Evolutionary conservation across 2,329 filamentous ascomycete genomes (phyloP).

Genomic region (Daldinia sp.): DNA sequence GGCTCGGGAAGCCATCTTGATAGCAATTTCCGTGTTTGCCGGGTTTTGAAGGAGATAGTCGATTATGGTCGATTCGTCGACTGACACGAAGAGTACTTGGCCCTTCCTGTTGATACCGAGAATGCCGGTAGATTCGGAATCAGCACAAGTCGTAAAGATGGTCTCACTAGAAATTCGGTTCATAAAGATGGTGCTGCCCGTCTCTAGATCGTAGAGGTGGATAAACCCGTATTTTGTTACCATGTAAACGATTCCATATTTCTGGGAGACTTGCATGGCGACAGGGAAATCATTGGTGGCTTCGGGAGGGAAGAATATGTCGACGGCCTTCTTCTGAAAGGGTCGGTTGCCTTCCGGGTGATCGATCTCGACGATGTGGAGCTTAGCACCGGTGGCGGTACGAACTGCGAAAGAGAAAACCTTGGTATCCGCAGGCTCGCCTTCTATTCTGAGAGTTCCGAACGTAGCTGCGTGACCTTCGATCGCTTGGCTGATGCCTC

Average conservation of each 20-base stretch:
- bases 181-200: conserved; percentile 97
- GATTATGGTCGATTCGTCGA: conserved; percentile 92
- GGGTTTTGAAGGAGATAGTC: conserved; percentile 97
- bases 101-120: conserved; percentile 97
- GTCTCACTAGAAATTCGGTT: conserved; percentile 99
- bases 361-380: conserved; percentile 98
- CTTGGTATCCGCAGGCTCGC: conserved; percentile 90
- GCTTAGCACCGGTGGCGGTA: conserved; percentile 88
- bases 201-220: conserved; percentile 97
- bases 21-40: conserved; percentile 90
- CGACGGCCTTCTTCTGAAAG: conserved; percentile 95
- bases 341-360: conserved; percentile 88
- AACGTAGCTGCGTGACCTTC: conserved; percentile 98
- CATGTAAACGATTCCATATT: conserved; percentile 96
- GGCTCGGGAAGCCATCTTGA: conserved; percentile 95
- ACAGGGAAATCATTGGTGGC: conserved; percentile 98
- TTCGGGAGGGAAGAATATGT: conserved; percentile 97
- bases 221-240: conserved; percentile 99
- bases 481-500: conserved; percentile 96
- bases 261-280: conserved; percentile 95
- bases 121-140: conserved; percentile 86
- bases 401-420: conserved; percentile 97
- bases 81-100: conserved; percentile 92
- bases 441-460: conserved; percentile 88
- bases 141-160: conserved; percentile 92